These are phyloP conservation scores for Eutypa lata DNA, from an alignment of 2,329 filamentous ascomycete species.

Conservation along the genomic window DNA sequence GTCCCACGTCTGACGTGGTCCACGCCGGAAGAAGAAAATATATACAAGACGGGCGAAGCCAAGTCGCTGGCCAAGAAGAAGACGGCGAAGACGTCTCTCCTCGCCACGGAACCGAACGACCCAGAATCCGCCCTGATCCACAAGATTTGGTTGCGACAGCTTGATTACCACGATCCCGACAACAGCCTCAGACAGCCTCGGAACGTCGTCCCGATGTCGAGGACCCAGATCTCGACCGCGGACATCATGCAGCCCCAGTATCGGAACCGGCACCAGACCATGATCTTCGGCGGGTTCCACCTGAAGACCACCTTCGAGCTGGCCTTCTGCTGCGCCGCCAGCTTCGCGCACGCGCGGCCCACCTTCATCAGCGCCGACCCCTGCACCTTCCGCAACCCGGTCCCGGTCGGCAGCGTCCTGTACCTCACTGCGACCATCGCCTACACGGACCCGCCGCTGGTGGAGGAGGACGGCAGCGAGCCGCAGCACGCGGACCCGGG, in stretches of 20 bases:
- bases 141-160: conserved; percentile 67
- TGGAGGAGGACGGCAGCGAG: conserved; percentile 47
- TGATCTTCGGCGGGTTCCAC: conserved; percentile 76
- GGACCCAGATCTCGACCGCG: conserved; percentile 57
- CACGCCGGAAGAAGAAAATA: conserved; percentile 60
- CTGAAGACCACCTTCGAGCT: conserved; percentile 74
- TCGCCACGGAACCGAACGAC: conserved; percentile 66
- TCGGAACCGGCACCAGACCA: conserved; percentile 60
- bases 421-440: conserved; percentile 71
- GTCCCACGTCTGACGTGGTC: conserved; percentile 53
- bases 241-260: conserved; percentile 70
- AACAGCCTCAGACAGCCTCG: conserved; percentile 28
- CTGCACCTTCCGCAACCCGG: conserved; percentile 71
- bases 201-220: conserved; percentile 53
- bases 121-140: conserved; percentile 71
- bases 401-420: conserved; percentile 70
- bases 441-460: conserved; percentile 61
- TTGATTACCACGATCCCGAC: conserved; percentile 53
- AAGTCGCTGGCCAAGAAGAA: conserved; percentile 59
- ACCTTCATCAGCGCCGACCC: conserved; percentile 72
- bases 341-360: conserved; percentile 66
- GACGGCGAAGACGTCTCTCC: conserved; percentile 56
- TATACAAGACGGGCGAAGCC: conserved; percentile 63
- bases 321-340: conserved; percentile 71
- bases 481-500: conserved; percentile 20